Evolutionary conservation across 441 rosid genomes (phyloP).

Genomic region (Metrosideros polymorpha): DNA sequence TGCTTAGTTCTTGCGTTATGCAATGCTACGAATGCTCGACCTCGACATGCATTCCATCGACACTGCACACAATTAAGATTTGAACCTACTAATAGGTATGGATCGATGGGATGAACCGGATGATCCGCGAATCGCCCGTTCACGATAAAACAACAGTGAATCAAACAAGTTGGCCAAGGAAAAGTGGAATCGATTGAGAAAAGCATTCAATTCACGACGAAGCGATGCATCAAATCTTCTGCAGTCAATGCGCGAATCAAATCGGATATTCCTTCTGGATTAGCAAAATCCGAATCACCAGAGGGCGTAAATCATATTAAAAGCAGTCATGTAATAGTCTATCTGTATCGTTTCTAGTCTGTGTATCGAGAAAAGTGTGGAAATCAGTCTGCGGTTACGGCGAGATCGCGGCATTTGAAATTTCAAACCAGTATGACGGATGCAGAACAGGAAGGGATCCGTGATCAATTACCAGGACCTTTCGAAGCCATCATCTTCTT

Average conservation of each 20-base stretch:
- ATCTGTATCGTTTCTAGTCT: background rate
- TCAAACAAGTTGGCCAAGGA: background rate
- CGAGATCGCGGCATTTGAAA: no score
- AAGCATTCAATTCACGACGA: background rate
- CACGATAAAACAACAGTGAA: background rate
- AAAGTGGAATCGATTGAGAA: background rate
- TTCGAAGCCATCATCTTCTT: slow-evolving; percentile 38
- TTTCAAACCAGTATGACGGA: background rate
- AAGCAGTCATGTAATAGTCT: rapidly evolving
- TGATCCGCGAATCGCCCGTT: background rate
- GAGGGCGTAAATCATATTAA: background rate
- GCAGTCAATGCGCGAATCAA: background rate
- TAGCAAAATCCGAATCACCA: background rate
- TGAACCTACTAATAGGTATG: background rate
- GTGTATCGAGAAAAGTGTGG: background rate
- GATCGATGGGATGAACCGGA: background rate
- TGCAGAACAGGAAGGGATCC: background rate
- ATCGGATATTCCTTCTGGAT: background rate
- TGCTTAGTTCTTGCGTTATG: no score
- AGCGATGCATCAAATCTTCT: background rate
- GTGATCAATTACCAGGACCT: background rate
- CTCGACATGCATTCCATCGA: background rate
- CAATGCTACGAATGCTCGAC: no score
- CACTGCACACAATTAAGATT: background rate
- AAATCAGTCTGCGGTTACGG: background rate